Base-by-base conservation (phyloP, 148 eudicot genomes). In the Cornus suecica region DNA sequence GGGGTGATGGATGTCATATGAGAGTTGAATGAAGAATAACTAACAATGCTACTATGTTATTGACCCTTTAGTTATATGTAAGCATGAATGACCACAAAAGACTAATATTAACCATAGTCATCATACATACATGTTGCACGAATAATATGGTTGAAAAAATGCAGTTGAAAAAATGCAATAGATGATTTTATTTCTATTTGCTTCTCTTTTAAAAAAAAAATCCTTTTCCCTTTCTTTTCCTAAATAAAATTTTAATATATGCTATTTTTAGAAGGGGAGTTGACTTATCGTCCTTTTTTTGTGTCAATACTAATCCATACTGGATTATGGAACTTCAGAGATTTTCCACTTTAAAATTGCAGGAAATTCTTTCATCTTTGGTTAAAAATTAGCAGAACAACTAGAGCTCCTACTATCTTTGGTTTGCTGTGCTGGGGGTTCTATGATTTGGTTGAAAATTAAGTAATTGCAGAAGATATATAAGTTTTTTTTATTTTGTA, bases 401-500 rank as follows among this genome's bases (percentile, higher is more conserved):
- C 2, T 56, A 30, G 42, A 58, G 24, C 23, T 8, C 24, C 24
- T 20, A 58, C 2, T 5, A 15, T 29, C 45, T 27, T 54, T 14
- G 4, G n/a, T 48, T 10, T 68, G 10, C 24, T 31, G 31, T 3
- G 14, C 28, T 31, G 66, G 8, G 56, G 20, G 58, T 5, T 52
- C 10, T 66, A 5, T 65, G 41, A 14, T 51, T 28, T 48, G 66
- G 52, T 80, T 52, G 42, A n/a, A n/a, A n/a, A 48, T 54, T 11
- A 16, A 63, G 5, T 30, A 23, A 56, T 25, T 64, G 0, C 28
- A 22, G 5, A n/a, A 37, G 30, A 18, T 42, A 65, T 37, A 27
- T 20, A 60, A 7, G 18, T 66, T 26, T 10, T 41, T 42, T 18
- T 1, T 20, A 62, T 60, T 76, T 56, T 78, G 67, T 64, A 95